Conservation (phyloP, 2,329 filamentous ascomycete genomes). For the Aspergillus sp. region DNA sequence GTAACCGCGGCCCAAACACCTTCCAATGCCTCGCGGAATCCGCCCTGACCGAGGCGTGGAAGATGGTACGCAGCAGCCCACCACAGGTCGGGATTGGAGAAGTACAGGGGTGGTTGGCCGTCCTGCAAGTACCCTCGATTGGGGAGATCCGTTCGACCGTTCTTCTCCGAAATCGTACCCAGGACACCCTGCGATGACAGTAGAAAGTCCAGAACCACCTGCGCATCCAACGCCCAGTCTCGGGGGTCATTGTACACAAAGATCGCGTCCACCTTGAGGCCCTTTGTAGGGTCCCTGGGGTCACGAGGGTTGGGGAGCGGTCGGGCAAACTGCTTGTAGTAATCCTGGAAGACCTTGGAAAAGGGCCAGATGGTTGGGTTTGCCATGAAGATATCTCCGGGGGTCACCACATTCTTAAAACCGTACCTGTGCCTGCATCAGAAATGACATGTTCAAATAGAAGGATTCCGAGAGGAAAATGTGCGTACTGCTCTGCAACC, state of each 20-base stretch:
- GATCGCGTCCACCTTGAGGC: constrained; percentile 80
- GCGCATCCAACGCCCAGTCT: constrained; percentile 89
- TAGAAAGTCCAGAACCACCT: constrained; percentile 79
- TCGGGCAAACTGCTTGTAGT: constrained; percentile 54
- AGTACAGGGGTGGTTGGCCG: constrained; percentile 76
- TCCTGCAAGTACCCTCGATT: constrained; percentile 81
- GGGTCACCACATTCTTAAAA: constrained; percentile 78
- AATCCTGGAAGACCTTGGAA: constrained; percentile 60
- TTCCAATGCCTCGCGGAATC: constrained; percentile 76
- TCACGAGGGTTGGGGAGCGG: constrained; percentile 36
- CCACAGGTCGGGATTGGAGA: constrained; percentile 84
- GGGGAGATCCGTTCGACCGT: constrained; percentile 62
- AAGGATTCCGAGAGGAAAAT: not conserved
- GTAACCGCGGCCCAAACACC: constrained; percentile 77
- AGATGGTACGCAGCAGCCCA: constrained; percentile 85
- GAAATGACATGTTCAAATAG: not conserved
- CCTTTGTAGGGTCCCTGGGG: constrained; percentile 43
- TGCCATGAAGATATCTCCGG: constrained; percentile 74
- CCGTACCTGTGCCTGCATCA: constrained; percentile 54
- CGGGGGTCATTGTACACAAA: constrained; percentile 95
- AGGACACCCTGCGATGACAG: constrained; percentile 74
- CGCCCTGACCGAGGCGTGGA: constrained; percentile 86
- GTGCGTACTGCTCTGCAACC: constrained; percentile 66
- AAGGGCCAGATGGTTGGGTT: constrained; percentile 83
- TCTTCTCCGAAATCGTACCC: constrained; percentile 73